Percentiles rank a stretch among this genome's conserved stretches.
Conservation (phyloP, 1,139 yeast species). For the Candida pseudoviswanathii region DNA sequence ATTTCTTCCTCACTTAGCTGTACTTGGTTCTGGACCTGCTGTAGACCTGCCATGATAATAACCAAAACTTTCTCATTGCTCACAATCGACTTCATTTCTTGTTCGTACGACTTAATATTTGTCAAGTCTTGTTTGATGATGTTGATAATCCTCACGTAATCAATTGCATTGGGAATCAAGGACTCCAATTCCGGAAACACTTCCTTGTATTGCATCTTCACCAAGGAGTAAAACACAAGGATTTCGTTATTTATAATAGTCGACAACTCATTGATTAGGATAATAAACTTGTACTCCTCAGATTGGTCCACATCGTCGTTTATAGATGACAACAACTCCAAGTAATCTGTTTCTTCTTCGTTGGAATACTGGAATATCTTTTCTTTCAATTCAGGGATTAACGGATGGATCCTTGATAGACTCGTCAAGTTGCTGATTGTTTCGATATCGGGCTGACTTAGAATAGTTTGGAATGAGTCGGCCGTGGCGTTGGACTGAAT, state of each 20-base stretch:
- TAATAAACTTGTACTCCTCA: conserved; percentile 52
- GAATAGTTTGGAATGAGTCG: conserved; percentile 16
- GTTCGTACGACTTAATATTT: conserved; percentile 34
- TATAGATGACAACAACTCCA: conserved; percentile 34
- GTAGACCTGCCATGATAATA: conserved; percentile 71
- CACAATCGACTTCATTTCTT: conserved; percentile 42
- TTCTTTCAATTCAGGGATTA: conserved; percentile 28
- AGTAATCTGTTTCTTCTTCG: conserved; percentile 31
- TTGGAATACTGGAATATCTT: conserved; percentile 27
- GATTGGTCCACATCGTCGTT: conserved; percentile 31
- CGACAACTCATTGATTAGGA: conserved; percentile 57
- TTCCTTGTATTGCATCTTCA: conserved; percentile 55
- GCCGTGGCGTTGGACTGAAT: conserved; percentile 14
- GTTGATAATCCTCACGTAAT: conserved; percentile 58
- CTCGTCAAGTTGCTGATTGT: conserved; percentile 20
- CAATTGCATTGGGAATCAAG: conserved; percentile 62
- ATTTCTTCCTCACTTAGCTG: conserved; percentile 40
- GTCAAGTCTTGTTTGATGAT: conserved; percentile 54
- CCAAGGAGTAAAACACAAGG: conserved; percentile 47
- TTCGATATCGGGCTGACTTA: conserved; percentile 21
- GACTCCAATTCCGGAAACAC: conserved; percentile 75
- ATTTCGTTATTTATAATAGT: conserved; percentile 62
- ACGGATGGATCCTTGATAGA: conserved; percentile 26
- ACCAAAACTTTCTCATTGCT: conserved; percentile 70
- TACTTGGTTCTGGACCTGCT: conserved; percentile 27